Evolutionary conservation across 148 eudicot species (phyloP), one percentile per base, ranked within the genome.

Genomic region (Arctostaphylos glauca): DNA sequence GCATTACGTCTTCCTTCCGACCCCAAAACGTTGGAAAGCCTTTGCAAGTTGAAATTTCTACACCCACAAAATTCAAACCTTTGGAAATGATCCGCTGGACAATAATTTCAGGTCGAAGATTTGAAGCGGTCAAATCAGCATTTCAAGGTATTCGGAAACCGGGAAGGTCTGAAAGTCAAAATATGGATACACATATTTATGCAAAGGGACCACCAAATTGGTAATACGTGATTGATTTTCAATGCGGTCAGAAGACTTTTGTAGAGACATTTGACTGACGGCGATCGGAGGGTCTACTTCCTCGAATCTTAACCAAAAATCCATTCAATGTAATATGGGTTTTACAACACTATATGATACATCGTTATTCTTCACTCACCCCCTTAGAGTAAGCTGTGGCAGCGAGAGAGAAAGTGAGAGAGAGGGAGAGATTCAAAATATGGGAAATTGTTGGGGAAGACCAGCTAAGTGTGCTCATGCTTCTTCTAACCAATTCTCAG

Each of bases 391-490:
- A 19, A 14, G 18, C n/a, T 68, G 74, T 67, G 74, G 47, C 2
- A 31, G 74, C 31, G 3, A 9, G 0, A 38, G 74, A 70, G 48
- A 38, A 19, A 14, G n/a, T n/a, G 18, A 68, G 74, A 38, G 73
- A 67, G 46, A 67, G 44, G 10, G 47, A 67, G 18, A 67, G 73
- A 12, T 56, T 56, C 9, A 48, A 62, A 71, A 72, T 44, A 88
- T 88, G 90, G 90, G 90, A 23, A 73, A 71, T 48, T 88, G 88
- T 78, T 56, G 46, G 23, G 88, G 88, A 48, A 81, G 71, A 10
- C 78, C 87, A 68, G 78, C 87, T 1, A 88, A 86, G 78, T 85
- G 87, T 72, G 88, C 84, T 75, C 90, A 88, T 82, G 90, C 87
- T 80, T 88, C 90, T 72, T 86, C 90, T 64, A 81, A 82, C 41